Conservation (phyloP, 2,329 filamentous ascomycete species). For the Fusarium poae region DNA sequence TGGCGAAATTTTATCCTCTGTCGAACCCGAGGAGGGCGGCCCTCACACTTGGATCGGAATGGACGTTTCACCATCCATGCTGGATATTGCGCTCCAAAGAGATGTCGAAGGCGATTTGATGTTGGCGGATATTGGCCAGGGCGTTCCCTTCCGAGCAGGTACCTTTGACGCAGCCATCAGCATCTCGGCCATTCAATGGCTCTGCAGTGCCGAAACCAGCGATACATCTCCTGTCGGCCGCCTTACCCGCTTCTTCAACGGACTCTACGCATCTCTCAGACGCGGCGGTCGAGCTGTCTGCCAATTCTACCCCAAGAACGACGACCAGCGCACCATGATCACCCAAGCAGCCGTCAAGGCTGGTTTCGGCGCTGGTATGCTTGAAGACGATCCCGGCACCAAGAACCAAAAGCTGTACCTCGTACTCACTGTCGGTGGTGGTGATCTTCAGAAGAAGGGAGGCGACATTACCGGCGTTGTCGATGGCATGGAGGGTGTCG, state of each 20-base stretch:
- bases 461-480: constrained; percentile 94
- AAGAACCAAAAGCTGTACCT: constrained; percentile 98
- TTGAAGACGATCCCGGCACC: constrained; percentile 95
- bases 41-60: constrained; percentile 98
- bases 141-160: constrained; percentile 91
- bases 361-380: constrained; percentile 92
- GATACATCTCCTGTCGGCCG: constrained; percentile 85
- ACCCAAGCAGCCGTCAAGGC: constrained; percentile 89
- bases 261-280: constrained; percentile 85
- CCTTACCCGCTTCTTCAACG: constrained; percentile 89
- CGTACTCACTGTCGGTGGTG: constrained; percentile 87
- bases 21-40: constrained; percentile 77
- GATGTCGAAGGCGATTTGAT: constrained; percentile 96
- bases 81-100: constrained; percentile 91
- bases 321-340: constrained; percentile 92
- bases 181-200: constrained; percentile 97
- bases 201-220: constrained; percentile 93
- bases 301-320: constrained; percentile 98
- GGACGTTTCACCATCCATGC: constrained; percentile 95
- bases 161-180: constrained; percentile 95
- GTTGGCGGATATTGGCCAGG: constrained; percentile 94
- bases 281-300: constrained; percentile 92
- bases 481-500: constrained; percentile 87
- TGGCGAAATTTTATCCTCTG: constrained; percentile 89
- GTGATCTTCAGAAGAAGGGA: constrained; percentile 61